Evolutionary conservation across 176 grass and related monocot species (phyloP), one percentile per base, ranked within the genome.

Genomic region (Triticum urartu): DNA sequence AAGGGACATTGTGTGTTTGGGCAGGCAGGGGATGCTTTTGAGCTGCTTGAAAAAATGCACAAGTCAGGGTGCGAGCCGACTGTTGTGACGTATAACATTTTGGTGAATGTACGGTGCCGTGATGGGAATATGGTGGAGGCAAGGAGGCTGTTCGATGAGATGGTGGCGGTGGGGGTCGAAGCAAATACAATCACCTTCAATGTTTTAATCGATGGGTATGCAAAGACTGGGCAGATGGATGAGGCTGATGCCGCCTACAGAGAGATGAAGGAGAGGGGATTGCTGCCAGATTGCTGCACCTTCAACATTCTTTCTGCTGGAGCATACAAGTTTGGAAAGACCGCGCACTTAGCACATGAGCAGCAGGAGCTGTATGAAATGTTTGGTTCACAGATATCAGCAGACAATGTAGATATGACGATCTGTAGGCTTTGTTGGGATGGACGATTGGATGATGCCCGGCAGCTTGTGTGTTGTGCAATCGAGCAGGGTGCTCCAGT

Each of bases 131-230:
- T 92, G 92, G 56, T 39, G 21, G 86, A 98, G 83, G 96, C 93
- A 15, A 94, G 75, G 84, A 88, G 11, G 74, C 59, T 94, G 66
- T 94, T 98, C 21, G 86, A 91, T 88, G 81, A 87, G 75, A 91
- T 95, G 88, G 74, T 65, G 75, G 61, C 78, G 36, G 86, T 59
- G 35, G 92, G 92, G 28, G 84, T 94, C 40, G 2, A 90, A 88
- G 91, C 54, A 26, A 95, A 94, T 36, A 91, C 93, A 22, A 82
- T 95, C 72, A 94, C 86, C 58, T 98, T 92, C 87, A 98, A 98
- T 89, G 87, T 92, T 78, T 76, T 98, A 68, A 92, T 98, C 12
- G 88, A 95, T 91, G 92, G 94, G 58, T 94, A 94, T 94, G 90
- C 86, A 36, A 95, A 98, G 86, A 87, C 90, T 4, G 87, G 93